Base-by-base conservation (phyloP, 805 yeast genomes). In the Metschnikowia drakensbergensis region DNA sequence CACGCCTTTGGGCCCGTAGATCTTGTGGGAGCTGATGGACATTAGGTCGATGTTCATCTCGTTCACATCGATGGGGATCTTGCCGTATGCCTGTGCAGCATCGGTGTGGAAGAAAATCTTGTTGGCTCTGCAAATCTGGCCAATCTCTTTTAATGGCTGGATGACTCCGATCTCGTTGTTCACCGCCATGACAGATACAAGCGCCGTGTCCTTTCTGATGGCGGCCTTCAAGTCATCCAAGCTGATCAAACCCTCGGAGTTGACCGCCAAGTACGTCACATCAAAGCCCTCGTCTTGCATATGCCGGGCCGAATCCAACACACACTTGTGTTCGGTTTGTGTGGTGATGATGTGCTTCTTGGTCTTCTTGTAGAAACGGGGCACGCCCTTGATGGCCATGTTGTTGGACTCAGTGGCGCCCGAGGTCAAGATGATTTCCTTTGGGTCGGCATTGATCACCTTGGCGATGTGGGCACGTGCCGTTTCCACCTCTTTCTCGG, bases 341-440 rank as follows among this genome's bases (percentile, higher is more conserved):
- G 96, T 82, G 25, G 99, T 94, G 65, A 94, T 91, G 59, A 94
- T 86, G 68, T 94, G 99, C 62, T 82, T 86, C 74, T 92, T 94
- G 37, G 92, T 85, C 62, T 86, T 87, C 51, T 81, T 80, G 74
- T 92, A 94, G 69, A 94, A 94, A 52, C 97, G 79, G 2, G 97
- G 92, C 11, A 94, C 96, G 63, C 99, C 99, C 70, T 94, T 94
- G 58, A 94, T 71, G 28, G 87, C 91, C 88, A 88, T 88, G 66
- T 95, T 94, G 72, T 94, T 94, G 40, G 94, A 83, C 68, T 94
- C 99, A 4, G 99, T 94, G 50, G 99, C 99, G 50, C 99, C 99
- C 1, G 95, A 85, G 0, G 98, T 94, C 74, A 94, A 91, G 42
- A 94, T 86, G 59, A 94, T 94, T 71, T 94, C 99, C 72, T 92